phyloP scores from a whole-genome alignment of 129 eudicot genomes.

The Tagetes erecta region DNA sequence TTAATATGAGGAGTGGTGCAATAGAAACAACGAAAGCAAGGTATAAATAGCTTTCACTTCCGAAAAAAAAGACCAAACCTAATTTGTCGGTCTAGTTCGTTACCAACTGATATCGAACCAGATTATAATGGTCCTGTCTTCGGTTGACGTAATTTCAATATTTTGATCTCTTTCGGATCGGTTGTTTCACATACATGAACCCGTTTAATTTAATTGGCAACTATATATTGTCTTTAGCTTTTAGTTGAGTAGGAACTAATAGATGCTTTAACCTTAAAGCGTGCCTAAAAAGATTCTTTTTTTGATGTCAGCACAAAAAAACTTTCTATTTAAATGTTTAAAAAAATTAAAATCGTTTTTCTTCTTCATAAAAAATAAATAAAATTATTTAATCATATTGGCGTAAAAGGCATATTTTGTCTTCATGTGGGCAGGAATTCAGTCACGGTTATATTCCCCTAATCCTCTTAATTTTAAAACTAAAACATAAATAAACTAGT shows the following conservation, averaged over 20 bases:
- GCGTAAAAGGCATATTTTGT: slow-evolving; percentile 24
- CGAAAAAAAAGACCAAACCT: background rate
- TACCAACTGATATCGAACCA: background rate
- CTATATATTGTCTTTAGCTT: slow-evolving; percentile 15
- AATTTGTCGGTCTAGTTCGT: background rate
- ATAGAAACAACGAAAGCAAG: too few species aligned
- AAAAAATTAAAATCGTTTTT: background rate
- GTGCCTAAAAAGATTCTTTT: slow-evolving; percentile 28
- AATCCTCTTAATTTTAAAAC: slow-evolving; percentile 10
- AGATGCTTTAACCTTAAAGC: slow-evolving; percentile 29
- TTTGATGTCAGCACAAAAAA: slow-evolving; percentile 9
- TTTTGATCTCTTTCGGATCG: background rate
- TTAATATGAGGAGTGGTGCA: too few species aligned
- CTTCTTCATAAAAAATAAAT: background rate
- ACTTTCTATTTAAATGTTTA: background rate
- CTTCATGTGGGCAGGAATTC: slow-evolving; percentile 27
- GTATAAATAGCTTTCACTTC: too few species aligned
- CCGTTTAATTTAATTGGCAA: background rate
- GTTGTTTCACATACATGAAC: too few species aligned
- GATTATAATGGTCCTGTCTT: background rate
- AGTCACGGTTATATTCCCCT: slow-evolving; percentile 25
- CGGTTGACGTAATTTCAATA: background rate
- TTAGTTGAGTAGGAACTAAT: slow-evolving; percentile 15
- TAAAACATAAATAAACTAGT: slow-evolving; percentile 15
- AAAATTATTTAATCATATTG: background rate